Evolutionary conservation across 495 filamentous ascomycete species (phyloP), one percentile per base, ranked within the genome.

Genomic region (Penicillium odoratum): DNA sequence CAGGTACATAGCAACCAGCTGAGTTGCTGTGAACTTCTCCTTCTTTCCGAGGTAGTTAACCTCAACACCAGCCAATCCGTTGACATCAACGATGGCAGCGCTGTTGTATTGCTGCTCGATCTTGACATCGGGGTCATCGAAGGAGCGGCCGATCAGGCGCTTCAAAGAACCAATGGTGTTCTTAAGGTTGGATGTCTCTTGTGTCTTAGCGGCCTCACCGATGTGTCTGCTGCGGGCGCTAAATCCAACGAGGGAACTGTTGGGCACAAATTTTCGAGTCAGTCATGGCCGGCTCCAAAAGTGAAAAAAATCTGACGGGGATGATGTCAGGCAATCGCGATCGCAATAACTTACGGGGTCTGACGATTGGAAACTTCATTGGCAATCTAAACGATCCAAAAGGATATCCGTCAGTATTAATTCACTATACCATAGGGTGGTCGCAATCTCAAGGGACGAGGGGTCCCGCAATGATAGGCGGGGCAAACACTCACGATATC

Each of bases 281-380:
- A 74, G 67, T 64, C 42, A 26, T 53, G 11, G 34, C n/a, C 10
- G 31, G n/a, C 13, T 10, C 33, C n/a, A 7, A 36, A 51, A 53
- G n/a, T 21, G 30, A 43, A 49, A 64, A 55, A 57, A 58, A 11
- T 31, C 44, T 45, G 46, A 57, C 38, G 68, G 55, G 59, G 50
- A 58, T 16, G 46, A 60, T 48, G 21, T 54, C 26, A 50, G 55
- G 47, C n/a, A 46, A 48, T 29, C 11, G 16, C 42, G 26, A 31
- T 44, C 31, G n/a, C 38, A 50, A 40, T 36, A 34, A 85, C 91
- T 84, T 88, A 97, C 91, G 94, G 94, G 62, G 94, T 99, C 52
- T 91, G 88, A 77, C 94, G 88, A 81, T 99, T 98, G 56, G 94
- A 99, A 65, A 98, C 94, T 77, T 99, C 94, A 80, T 98, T 98